phyloP scores from a whole-genome alignment of 495 filamentous ascomycete species.

The Penicillium coprophilum region DNA sequence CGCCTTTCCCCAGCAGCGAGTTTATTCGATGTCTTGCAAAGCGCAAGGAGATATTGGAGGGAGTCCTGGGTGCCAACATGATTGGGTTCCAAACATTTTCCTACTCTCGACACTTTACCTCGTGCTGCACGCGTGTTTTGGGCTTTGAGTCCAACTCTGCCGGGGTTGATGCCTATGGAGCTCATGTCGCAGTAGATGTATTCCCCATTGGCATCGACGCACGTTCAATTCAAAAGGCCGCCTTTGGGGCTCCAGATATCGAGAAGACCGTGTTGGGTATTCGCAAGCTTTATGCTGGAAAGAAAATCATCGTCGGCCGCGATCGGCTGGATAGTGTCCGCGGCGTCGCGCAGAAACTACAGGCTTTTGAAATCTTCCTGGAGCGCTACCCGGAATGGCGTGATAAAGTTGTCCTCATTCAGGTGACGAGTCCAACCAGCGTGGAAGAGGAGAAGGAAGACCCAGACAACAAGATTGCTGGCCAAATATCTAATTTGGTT shows the following conservation, averaged over 20 bases:
- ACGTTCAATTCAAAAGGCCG: slow-evolving; percentile 63
- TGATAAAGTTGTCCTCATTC: slow-evolving; percentile 89
- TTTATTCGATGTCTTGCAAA: slow-evolving; percentile 83
- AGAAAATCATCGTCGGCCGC: slow-evolving; percentile 92
- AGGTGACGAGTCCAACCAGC: slow-evolving; percentile 84
- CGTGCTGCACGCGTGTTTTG: slow-evolving; percentile 84
- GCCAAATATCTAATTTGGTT: slow-evolving; percentile 82
- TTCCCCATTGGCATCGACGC: slow-evolving; percentile 91
- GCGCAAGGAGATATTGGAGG: slow-evolving; percentile 83
- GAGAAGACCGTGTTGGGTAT: slow-evolving; percentile 65
- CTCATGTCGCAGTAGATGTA: slow-evolving; percentile 82
- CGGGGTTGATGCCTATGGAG: slow-evolving; percentile 84
- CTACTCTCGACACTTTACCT: slow-evolving; percentile 88
- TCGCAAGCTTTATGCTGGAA: slow-evolving; percentile 69
- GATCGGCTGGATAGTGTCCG: slow-evolving; percentile 87
- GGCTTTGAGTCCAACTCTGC: slow-evolving; percentile 76
- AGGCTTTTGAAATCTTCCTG: slow-evolving; percentile 88
- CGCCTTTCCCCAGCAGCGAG: slow-evolving; percentile 92
- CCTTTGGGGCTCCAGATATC: slow-evolving; percentile 65
- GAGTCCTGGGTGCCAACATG: slow-evolving; percentile 84
- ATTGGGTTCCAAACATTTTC: slow-evolving; percentile 91
- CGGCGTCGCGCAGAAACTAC: slow-evolving; percentile 88
- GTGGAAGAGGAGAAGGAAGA: slow-evolving; percentile 73
- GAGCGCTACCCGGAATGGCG: slow-evolving; percentile 84
- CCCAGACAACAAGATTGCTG: slow-evolving; percentile 66